A percentile compares a stretch with the other conserved stretches of the same genome.
These are phyloP conservation scores for Lachnellula subtilissima DNA, from an alignment of 2,329 filamentous ascomycete genomes.

Conservation along the genomic window DNA sequence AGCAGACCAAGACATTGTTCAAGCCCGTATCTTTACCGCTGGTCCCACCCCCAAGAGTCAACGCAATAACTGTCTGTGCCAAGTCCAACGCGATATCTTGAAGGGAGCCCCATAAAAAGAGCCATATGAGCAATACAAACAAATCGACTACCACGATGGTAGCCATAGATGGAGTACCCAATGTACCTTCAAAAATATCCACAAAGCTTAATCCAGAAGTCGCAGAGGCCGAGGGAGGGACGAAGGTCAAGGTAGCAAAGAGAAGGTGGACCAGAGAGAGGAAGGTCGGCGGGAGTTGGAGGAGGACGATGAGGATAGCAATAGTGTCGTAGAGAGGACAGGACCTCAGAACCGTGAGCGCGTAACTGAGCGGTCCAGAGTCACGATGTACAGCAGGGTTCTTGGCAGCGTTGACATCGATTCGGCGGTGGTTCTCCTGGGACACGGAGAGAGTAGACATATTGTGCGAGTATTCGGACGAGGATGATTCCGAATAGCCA, in stretches of 20 bases:
- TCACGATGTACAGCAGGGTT: conserved; percentile 65
- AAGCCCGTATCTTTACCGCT: conserved; percentile 63
- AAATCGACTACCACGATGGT: conserved; percentile 81
- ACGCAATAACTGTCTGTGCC: conserved; percentile 87
- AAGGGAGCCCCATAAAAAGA: conserved; percentile 80
- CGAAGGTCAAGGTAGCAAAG: conserved; percentile 89
- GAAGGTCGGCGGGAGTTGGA: conserved; percentile 84
- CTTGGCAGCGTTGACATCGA: conserved; percentile 66
- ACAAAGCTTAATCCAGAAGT: conserved; percentile 68
- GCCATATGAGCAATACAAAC: conserved; percentile 77
- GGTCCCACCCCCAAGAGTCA: conserved; percentile 80
- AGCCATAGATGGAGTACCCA: conserved; percentile 78
- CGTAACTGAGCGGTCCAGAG: conserved; percentile 68
- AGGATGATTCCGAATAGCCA: conserved; percentile 51
- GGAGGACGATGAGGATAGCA: conserved; percentile 91
- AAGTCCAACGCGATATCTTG: conserved; percentile 86
- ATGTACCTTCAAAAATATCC: conserved; percentile 85
- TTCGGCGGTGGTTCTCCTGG: conserved; percentile 55
- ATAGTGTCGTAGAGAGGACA: conserved; percentile 93
- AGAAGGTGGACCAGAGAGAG: conserved; percentile 86
- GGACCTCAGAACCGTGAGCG: conserved; percentile 80
- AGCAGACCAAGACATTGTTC: conserved; percentile 66
- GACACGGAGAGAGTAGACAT: conserved; percentile 36
- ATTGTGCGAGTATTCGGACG: conserved; percentile 43
- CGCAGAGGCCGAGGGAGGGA: conserved; percentile 75